A percentile compares a stretch with the other conserved stretches of the same genome.
These are phyloP conservation scores for Colletotrichum sp. DNA, from an alignment of 2,329 filamentous ascomycete species.

Conservation along the genomic window DNA sequence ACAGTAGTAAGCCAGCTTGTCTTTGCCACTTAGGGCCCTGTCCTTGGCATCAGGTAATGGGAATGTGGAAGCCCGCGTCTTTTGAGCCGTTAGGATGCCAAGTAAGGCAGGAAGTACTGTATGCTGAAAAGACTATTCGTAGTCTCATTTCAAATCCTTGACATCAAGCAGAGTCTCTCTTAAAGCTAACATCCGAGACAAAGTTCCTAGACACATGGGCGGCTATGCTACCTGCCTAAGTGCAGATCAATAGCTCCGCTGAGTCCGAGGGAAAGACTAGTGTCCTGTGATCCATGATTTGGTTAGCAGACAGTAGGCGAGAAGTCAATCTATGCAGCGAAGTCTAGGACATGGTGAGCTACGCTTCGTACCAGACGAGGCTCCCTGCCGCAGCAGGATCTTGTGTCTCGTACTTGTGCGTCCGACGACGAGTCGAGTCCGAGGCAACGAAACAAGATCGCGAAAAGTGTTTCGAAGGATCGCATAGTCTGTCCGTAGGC, in stretches of 20 bases:
- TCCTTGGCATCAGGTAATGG: not conserved
- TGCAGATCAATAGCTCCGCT: not conserved
- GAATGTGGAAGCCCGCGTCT: not conserved
- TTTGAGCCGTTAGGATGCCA: not conserved
- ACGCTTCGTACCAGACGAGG: not conserved
- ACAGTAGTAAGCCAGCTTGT: not conserved
- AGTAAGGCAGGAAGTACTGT: not conserved
- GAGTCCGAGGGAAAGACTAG: not conserved
- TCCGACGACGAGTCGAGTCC: rapidly evolving
- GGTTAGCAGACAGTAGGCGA: not conserved
- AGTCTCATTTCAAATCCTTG: not conserved
- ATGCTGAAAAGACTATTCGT: not conserved
- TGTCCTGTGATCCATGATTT: not conserved
- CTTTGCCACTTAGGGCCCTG: not conserved
- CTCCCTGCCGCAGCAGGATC: not conserved
- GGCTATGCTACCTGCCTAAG: not conserved
- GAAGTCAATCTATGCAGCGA: not conserved
- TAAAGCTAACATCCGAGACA: not conserved
- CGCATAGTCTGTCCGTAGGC: not conserved
- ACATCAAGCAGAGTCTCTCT: not conserved
- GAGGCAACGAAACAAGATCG: not conserved
- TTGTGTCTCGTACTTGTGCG: not conserved
- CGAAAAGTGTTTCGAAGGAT: not conserved
- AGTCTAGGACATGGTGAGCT: not conserved
- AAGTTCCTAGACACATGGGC: not conserved